These are phyloP conservation scores for Mucor sp. DNA, from an alignment of 371 early-diverging fungal species.

Conservation along the genomic window DNA sequence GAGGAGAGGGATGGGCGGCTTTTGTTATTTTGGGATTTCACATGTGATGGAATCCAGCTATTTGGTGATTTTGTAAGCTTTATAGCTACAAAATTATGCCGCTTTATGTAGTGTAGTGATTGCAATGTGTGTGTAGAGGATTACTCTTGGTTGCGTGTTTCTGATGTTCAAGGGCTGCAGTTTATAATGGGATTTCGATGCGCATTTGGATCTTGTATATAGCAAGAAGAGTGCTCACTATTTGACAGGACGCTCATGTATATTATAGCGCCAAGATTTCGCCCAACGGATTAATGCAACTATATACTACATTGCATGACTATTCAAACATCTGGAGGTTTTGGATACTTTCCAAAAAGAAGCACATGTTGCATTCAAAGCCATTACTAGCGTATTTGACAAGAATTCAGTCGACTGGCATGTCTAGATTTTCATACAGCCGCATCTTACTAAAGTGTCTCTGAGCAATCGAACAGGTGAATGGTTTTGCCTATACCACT, in stretches of 20 bases:
- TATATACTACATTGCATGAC: background rate
- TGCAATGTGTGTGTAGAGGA: background rate
- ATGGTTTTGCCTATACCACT: no score
- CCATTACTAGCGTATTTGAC: no score
- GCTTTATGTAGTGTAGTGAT: background rate
- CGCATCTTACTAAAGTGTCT: background rate
- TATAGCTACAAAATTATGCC: background rate
- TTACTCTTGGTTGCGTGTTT: no score
- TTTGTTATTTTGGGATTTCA: background rate
- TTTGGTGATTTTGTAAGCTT: background rate
- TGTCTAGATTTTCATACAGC: no score
- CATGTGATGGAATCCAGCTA: background rate
- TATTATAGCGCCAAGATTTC: no score
- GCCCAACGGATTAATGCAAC: background rate
- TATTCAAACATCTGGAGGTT: background rate
- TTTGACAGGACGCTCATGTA: no score
- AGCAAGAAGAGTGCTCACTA: no score
- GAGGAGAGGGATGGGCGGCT: no score
- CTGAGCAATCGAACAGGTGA: background rate
- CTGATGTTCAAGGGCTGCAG: no score
- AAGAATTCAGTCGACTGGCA: no score
- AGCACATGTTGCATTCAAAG: no score
- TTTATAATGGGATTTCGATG: no score
- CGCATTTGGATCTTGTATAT: background rate
- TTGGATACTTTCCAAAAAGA: background rate